phyloP scores from a whole-genome alignment of 345 rosid genomes.

The sweet orange (Citrus sinensis) region DVS_A1.0 CM039162.1:7737501-7738000 shows the following conservation, averaged over 20 bases:
- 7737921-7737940: slow-evolving; percentile 57
- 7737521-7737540: too few relatives aligned
- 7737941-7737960: slow-evolving; percentile 43
- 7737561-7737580: too few relatives aligned
- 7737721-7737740: slow-evolving; percentile 30
- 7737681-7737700: slow-evolving; percentile 16
- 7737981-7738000: background rate
- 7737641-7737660: too few relatives aligned
- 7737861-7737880: slow-evolving; percentile 35
- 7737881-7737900: slow-evolving; percentile 25
- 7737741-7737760: slow-evolving; percentile 61
- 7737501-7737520: too few relatives aligned
- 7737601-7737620: too few relatives aligned
- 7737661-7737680: slow-evolving; percentile 22
- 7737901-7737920: slow-evolving; percentile 43
- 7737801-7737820: slow-evolving; percentile 87
- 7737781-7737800: slow-evolving; percentile 65
- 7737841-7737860: slow-evolving; percentile 47
- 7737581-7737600: too few relatives aligned
- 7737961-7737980: background rate
- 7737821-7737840: slow-evolving; percentile 35
- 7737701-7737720: slow-evolving; percentile 13
- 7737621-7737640: too few relatives aligned
- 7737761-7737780: slow-evolving; percentile 75
- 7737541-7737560: too few relatives aligned